Percentiles rank a stretch among this genome's conserved stretches.
Conservation (phyloP, 805 yeast species). For the Yamadazyma laniorum region DNA sequence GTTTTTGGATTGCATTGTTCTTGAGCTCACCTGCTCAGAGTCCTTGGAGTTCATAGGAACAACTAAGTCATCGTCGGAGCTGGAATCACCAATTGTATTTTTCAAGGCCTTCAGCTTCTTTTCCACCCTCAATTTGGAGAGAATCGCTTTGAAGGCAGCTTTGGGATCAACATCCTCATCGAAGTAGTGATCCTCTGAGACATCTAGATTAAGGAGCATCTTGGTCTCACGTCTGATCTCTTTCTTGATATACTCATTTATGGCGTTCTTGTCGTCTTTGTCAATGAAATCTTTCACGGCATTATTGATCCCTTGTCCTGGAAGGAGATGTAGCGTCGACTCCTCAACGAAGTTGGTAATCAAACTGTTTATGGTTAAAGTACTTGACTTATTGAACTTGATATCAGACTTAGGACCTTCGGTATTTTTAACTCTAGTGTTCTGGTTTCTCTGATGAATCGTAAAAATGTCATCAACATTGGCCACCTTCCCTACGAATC, state of each 20-base stretch:
- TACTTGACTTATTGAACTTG: slow-evolving; percentile 1
- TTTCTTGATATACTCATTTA: slow-evolving; percentile 58
- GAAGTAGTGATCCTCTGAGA: slow-evolving; percentile 35
- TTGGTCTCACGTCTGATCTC: slow-evolving; percentile 56
- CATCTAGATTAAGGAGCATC: slow-evolving; percentile 44
- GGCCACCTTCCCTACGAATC: slow-evolving; percentile 89
- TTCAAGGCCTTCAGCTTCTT: slow-evolving; percentile 3
- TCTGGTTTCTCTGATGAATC: slow-evolving; percentile 54
- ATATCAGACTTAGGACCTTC: not conserved
- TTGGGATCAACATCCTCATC: slow-evolving; percentile 27
- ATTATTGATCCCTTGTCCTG: slow-evolving; percentile 69
- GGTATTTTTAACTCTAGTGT: not conserved
- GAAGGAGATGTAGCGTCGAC: slow-evolving; percentile 65
- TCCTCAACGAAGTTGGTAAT: slow-evolving; percentile 62
- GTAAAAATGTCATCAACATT: slow-evolving; percentile 84
- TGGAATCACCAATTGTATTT: not conserved
- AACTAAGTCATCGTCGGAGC: not conserved
- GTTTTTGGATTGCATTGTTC: not conserved
- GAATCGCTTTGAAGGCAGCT: slow-evolving; percentile 42
- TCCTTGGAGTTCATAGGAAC: no score
- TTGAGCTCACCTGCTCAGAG: no score
- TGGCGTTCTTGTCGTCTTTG: slow-evolving; percentile 75
- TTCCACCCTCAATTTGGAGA: slow-evolving; percentile 37
- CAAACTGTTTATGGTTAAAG: slow-evolving; percentile 23
- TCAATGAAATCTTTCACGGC: slow-evolving; percentile 73